phyloP scores from a whole-genome alignment of 305 asterid species.

The Rubia peregrina region DNA sequence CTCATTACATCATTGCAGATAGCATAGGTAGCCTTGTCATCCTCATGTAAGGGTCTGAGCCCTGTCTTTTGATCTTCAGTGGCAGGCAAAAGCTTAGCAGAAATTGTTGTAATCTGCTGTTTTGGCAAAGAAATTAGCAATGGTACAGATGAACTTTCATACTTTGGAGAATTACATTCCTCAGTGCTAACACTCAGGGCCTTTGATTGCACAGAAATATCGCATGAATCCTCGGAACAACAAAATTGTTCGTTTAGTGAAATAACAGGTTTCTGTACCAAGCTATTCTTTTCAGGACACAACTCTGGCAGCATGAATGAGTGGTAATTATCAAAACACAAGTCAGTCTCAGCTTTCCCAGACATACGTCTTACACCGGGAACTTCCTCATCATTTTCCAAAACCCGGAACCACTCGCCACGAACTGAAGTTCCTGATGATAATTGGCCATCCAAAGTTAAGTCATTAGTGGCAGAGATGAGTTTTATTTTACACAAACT shows the following conservation, averaged over 20 bases:
- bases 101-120: conserved; percentile 15
- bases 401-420: conserved; percentile 7
- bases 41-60: conserved; percentile 13
- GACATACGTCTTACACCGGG: neutral
- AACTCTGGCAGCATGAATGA: conserved; percentile 1
- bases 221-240: neutral
- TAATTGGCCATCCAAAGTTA: neutral
- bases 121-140: conserved; percentile 15
- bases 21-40: conserved; percentile 18
- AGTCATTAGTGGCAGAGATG: neutral
- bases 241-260: neutral
- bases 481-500: conserved; percentile 5
- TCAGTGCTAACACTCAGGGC: conserved; percentile 6
- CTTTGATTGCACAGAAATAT: conserved; percentile 8
- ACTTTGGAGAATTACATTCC: conserved; percentile 22
- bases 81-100: conserved; percentile 16
- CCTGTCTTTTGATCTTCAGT: conserved; percentile 23
- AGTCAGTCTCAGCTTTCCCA: conserved; percentile 6
- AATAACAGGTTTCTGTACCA: neutral
- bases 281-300: conserved; percentile 6
- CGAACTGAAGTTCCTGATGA: conserved; percentile 6
- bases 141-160: conserved; percentile 20
- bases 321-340: conserved; percentile 1
- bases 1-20: conserved; percentile 20
- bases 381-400: conserved; percentile 5